Percentiles rank a stretch among this genome's conserved stretches.
phyloP scores from a whole-genome alignment of 345 rosid genomes.

The Lepidium sativum region DNA sequence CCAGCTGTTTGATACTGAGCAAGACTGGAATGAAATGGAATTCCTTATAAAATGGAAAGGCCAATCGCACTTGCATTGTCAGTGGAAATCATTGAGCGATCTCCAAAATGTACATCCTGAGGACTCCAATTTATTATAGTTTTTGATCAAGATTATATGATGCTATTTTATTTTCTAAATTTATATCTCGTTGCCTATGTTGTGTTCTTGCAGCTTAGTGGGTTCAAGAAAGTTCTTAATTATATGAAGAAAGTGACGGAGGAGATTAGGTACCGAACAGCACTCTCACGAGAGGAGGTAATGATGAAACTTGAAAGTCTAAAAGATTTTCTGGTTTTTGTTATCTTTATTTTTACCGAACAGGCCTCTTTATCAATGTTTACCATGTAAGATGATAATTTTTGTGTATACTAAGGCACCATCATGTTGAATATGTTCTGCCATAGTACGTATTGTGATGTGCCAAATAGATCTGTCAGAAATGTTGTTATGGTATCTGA shows the following conservation, averaged over 20 bases:
- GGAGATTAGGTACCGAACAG: constrained; percentile 68
- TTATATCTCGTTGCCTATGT: not conserved
- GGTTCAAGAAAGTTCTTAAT: constrained; percentile 91
- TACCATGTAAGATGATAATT: not conserved
- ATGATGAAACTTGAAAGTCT: not conserved
- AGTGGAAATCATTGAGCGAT: constrained; percentile 80
- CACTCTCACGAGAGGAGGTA: constrained; percentile 96
- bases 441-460: not conserved
- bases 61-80: constrained; percentile 97
- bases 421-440: not conserved
- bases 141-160: not conserved
- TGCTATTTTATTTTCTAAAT: constrained; percentile 2
- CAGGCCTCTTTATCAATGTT: too few species aligned
- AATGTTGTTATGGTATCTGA: constrained; percentile 8
- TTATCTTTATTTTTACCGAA: not conserved
- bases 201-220: constrained; percentile 68
- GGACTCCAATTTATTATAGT: not conserved
- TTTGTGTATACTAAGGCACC: constrained; percentile 3
- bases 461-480: not conserved
- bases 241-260: constrained; percentile 86
- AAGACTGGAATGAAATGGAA: constrained; percentile 89
- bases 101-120: constrained; percentile 69
- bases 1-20: constrained; percentile 66
- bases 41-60: constrained; percentile 98
- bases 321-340: not conserved